Evolutionary conservation across 2,329 filamentous ascomycete genomes (phyloP).

Genomic region (Paraconiothyrium sp.): DNA sequence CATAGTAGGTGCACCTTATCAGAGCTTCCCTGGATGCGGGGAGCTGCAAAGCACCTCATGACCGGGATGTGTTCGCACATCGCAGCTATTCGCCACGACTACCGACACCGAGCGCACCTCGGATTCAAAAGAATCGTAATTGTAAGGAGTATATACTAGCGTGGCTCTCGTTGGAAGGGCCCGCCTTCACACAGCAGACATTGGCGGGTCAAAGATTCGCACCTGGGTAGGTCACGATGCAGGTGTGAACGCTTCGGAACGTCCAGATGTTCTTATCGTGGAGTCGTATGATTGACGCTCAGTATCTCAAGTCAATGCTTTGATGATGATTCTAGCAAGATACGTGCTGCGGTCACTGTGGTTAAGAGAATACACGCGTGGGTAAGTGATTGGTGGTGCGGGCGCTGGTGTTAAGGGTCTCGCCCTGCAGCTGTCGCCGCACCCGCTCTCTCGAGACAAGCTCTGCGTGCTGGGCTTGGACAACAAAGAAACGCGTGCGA

Average conservation of each 20-base stretch:
- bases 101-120: background rate
- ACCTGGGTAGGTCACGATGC: no score
- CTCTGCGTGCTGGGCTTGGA: background rate
- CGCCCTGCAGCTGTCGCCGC: background rate
- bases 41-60: slow-evolving; percentile 6
- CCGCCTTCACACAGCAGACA: background rate
- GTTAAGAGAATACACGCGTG: background rate
- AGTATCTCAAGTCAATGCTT: no score
- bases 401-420: background rate
- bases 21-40: background rate
- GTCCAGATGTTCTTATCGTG: no score
- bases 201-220: background rate
- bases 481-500: background rate
- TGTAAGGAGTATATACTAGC: background rate
- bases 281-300: no score
- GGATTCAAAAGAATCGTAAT: background rate
- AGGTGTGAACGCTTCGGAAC: no score
- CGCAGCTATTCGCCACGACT: background rate
- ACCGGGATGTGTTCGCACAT: slow-evolving; percentile 5
- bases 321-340: no score
- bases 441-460: background rate
- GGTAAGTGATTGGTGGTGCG: background rate
- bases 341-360: no score
- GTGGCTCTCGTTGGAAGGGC: background rate
- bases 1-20: slow-evolving; percentile 1